Evolutionary conservation across 495 filamentous ascomycete genomes (phyloP).

Genomic region (Xylaria grammica): DNA sequence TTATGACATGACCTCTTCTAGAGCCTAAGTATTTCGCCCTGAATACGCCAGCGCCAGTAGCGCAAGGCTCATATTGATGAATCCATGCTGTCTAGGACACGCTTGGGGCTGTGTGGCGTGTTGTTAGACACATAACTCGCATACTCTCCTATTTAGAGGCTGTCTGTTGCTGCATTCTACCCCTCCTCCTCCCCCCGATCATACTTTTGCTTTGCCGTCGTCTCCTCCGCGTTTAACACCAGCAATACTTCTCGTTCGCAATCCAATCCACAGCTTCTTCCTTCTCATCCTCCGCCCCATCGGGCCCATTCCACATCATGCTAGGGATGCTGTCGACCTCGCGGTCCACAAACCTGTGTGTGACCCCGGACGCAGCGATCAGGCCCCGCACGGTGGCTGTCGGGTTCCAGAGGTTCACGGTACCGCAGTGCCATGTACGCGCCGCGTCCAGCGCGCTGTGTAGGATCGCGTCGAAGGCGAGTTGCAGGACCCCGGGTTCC

Average conservation of each 20-base stretch:
- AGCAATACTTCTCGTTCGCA: slow-evolving; percentile 90
- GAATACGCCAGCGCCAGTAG: background rate
- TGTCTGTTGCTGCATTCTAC: no score
- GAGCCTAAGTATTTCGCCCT: background rate
- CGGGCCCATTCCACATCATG: slow-evolving; percentile 59
- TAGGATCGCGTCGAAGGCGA: slow-evolving; percentile 62
- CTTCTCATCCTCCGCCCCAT: slow-evolving; percentile 43
- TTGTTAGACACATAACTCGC: no score
- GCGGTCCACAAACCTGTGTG: slow-evolving; percentile 48
- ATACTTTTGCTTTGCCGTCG: background rate
- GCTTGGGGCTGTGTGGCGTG: no score
- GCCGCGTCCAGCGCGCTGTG: slow-evolving; percentile 48
- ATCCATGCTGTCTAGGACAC: background rate
- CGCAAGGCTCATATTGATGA: background rate
- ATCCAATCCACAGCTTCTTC: slow-evolving; percentile 78
- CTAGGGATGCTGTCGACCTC: slow-evolving; percentile 58
- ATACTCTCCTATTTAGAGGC: no score
- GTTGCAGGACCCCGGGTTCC: slow-evolving; percentile 47
- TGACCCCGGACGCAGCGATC: slow-evolving; percentile 48
- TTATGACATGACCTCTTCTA: no score
- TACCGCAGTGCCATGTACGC: slow-evolving; percentile 45
- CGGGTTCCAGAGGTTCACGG: slow-evolving; percentile 61
- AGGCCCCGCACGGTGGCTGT: slow-evolving; percentile 35
- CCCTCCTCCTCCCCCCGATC: no score
- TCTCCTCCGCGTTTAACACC: slow-evolving; percentile 64